Base-by-base conservation (phyloP, 2,329 filamentous ascomycete genomes). In the Ceratocystis smalleyi region DNA sequence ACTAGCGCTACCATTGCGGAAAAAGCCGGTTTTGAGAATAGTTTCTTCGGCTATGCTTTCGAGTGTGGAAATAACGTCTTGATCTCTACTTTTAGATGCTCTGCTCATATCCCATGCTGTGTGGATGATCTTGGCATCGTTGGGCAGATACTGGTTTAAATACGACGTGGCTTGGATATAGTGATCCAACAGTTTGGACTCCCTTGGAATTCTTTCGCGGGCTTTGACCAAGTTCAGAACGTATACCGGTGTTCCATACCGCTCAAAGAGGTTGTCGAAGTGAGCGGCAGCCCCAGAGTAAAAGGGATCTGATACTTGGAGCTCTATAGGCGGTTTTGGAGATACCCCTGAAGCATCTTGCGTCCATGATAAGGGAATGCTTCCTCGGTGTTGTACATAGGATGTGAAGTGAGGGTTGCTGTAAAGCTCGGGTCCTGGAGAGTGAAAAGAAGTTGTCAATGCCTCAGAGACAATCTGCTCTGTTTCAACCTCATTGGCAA, bases 61-160 rank as follows among this genome's bases (percentile, higher is more conserved):
- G 2, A 99, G 80, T 1, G 88, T 95, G 27, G 87, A 87, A 69
- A 99, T 97, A 1, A 99, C 94, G 75, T 99, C 91, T 70, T 95
- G 88, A 65, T 94, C 91, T 43, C 89, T 86, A 69, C 86, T 84
- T 75, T 99, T 99, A 19, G 92, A 90, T 4, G 94, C 92, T 66
- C 94, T 83, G 67, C 91, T 96, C 94, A 99, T 99, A 72, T 99
- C 94, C 84, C 94, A 99, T 2, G 92, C 91, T 70, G 94, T 90
- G 73, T 99, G 92, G 8, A 92, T 83, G 62, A 99, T 95, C 72
- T 89, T 90, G 71, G 91, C 89, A 64, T 85, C 86, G 1, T 80
- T 75, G 0, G 94, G 92, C 1, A 99, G 78, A 66, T 95, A 96
- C 71, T 97, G 92, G 69, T 97, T 99, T 59, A 99, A 83, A 70